Percentiles rank a stretch among this genome's conserved stretches.
These are phyloP conservation scores for Elsinoe arachidis DNA, from an alignment of 2,329 filamentous ascomycete genomes.

Conservation along the genomic window DNA sequence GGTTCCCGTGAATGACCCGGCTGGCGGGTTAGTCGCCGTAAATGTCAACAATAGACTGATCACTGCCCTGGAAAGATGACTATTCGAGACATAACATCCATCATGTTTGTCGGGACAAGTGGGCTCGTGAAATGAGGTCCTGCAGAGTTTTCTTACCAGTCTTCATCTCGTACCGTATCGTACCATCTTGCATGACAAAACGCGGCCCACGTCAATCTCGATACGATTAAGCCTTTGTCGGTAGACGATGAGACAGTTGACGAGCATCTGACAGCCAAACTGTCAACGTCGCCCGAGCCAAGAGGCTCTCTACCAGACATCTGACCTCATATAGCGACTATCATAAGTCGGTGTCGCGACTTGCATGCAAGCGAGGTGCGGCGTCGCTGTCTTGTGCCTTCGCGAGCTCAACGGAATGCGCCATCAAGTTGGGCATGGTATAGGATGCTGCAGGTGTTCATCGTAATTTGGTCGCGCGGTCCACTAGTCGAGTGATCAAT, in stretches of 20 bases:
- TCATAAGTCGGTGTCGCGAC: background rate
- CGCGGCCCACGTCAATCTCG: background rate
- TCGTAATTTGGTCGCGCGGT: slow-evolving; percentile 2
- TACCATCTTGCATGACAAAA: background rate
- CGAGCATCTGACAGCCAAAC: background rate
- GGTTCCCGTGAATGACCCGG: slow-evolving; percentile 1
- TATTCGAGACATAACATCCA: background rate
- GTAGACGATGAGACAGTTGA: background rate
- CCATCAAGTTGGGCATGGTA: background rate
- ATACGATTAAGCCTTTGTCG: background rate
- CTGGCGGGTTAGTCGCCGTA: background rate
- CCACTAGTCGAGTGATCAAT: slow-evolving; percentile 1
- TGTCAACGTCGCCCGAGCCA: slow-evolving; percentile 6
- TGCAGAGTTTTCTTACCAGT: slow-evolving; percentile 1
- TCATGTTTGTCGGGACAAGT: background rate
- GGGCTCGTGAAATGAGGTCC: slow-evolving; percentile 4
- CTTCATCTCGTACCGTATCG: slow-evolving; percentile 1
- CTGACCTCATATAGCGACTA: background rate
- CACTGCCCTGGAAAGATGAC: background rate
- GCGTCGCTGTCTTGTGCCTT: background rate
- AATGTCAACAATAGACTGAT: slow-evolving; percentile 4
- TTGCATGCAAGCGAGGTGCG: background rate
- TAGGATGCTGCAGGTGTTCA: background rate
- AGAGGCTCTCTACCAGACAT: background rate
- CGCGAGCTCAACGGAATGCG: background rate